Evolutionary conservation across 2,329 filamentous ascomycete genomes (phyloP), one percentile per base, ranked within the genome.

Genomic region (Monilinia fructigena): DNA sequence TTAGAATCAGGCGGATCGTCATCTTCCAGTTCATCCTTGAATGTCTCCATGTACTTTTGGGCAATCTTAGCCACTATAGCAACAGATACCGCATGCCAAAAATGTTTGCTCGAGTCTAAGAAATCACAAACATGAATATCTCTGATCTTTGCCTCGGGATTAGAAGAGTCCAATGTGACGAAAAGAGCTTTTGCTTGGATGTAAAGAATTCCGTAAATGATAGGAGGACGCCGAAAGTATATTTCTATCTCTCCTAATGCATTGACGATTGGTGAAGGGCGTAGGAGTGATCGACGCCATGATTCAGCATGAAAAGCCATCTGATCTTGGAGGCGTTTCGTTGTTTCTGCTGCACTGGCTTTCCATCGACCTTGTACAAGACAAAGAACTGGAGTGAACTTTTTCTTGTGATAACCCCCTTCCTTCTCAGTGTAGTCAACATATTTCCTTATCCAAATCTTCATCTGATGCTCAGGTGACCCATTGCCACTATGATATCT

Each of bases 51-150:
- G 45, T 76, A 75, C 45, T 76, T 75, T 45, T 76, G 68, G 2
- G 75, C 74, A 38, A 71, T 67, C 47, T 72, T 72, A 40, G 74
- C 67, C 28, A 76, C 63, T 42, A 76, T 74, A 26, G 75, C 74
- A 64, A 78, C 68, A 12, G 74, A 75, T 59, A 78, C 69, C 10
- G 73, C 76, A 66, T 77, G 75, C 76, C 76, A 78, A 16, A 76
- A 75, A 66, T 74, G 73, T 67, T 70, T 73, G n/a, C 66, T 53
- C 23, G 69, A 67, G 2, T 75, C 70, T 1, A 66, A 68, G 31
- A 76, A 75, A 58, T 77, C 72, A 54, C 76, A 74, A 35, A 74
- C 58, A 2, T 64, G 63, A n/a, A 78, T 67, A 35, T 72, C 71
- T 42, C 68, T 72, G 4, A 73, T 56, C 31, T 65, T 68, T n/a